Conservation (phyloP, 1,284 basidiomycete genomes). For the Lentinula novae-zelandiae region DNA sequence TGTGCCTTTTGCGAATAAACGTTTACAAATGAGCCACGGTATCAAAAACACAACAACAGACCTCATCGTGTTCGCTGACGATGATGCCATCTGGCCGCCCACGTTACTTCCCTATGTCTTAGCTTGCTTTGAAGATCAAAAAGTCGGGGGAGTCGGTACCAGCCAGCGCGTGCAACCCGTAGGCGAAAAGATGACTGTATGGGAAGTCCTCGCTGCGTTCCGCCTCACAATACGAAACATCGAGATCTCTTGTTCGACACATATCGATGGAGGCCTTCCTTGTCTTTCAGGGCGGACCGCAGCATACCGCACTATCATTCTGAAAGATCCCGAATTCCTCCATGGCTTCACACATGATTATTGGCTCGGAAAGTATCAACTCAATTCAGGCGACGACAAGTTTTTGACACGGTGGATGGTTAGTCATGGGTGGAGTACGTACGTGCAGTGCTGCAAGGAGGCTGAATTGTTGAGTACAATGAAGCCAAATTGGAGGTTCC, state of each 20-base stretch:
- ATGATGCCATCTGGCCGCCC: slow-evolving; percentile 93
- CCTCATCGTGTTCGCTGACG: slow-evolving; percentile 94
- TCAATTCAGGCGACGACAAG: slow-evolving; percentile 92
- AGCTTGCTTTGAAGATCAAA: slow-evolving; percentile 92
- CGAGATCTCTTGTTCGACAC: slow-evolving; percentile 83
- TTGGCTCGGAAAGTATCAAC: slow-evolving; percentile 89
- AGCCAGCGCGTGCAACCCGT: slow-evolving; percentile 82
- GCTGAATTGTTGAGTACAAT: slow-evolving; percentile 89
- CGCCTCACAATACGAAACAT: slow-evolving; percentile 90
- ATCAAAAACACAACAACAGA: slow-evolving; percentile 87
- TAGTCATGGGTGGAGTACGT: slow-evolving; percentile 89
- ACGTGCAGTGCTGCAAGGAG: slow-evolving; percentile 88
- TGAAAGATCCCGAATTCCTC: slow-evolving; percentile 90
- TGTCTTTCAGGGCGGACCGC: slow-evolving; percentile 91
- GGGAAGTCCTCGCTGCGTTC: slow-evolving; percentile 92
- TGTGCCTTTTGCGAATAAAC: slow-evolving; percentile 90
- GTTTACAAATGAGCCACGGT: slow-evolving; percentile 88
- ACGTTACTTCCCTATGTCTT: slow-evolving; percentile 82
- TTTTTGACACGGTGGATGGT: slow-evolving; percentile 97
- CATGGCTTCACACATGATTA: slow-evolving; percentile 92
- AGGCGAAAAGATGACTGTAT: slow-evolving; percentile 81
- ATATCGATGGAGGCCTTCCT: slow-evolving; percentile 89
- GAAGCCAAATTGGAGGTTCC: slow-evolving; percentile 94
- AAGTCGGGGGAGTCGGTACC: slow-evolving; percentile 88
- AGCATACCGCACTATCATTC: slow-evolving; percentile 87